Evolutionary conservation across 75 land plant species (phyloP).

Genomic region (Azolla pinnata): DNA sequence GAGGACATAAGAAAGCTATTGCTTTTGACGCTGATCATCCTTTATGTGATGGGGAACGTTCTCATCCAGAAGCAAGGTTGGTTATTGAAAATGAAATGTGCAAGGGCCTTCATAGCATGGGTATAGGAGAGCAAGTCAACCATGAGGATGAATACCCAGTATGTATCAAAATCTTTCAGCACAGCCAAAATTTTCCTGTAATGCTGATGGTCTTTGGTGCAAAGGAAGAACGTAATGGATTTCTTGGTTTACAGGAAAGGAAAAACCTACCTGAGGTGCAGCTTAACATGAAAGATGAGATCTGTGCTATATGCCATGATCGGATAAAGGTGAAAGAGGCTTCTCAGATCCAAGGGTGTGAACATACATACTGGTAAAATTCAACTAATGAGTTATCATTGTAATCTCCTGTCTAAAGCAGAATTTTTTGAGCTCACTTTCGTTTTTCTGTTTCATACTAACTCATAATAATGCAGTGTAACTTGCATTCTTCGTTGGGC

Average conservation of each 20-base stretch:
- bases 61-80: background rate
- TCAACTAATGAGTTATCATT: background rate
- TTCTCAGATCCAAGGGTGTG: slow-evolving; percentile 93
- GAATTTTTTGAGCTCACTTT: background rate
- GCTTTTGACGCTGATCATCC: background rate
- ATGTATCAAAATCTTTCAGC: background rate
- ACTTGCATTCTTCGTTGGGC: slow-evolving; percentile 92
- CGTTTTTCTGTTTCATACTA: slow-evolving; percentile 8
- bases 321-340: slow-evolving; percentile 58
- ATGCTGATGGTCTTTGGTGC: too few species aligned
- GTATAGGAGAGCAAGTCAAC: too few species aligned
- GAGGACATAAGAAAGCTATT: background rate
- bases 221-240: background rate
- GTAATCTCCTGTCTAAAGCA: background rate
- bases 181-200: too few species aligned
- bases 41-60: too few species aligned
- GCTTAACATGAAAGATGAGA: slow-evolving; percentile 5
- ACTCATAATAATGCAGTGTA: too few species aligned
- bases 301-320: slow-evolving; percentile 88
- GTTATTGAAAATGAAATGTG: background rate
- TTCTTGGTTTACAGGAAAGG: background rate
- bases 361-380: slow-evolving; percentile 92
- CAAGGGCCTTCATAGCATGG: background rate
- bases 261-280: background rate
- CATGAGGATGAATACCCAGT: too few species aligned